Evolutionary conservation across 2,329 filamentous ascomycete genomes (phyloP), one percentile per base, ranked within the genome.

Genomic region (Aspergillus nomiae): DNA sequence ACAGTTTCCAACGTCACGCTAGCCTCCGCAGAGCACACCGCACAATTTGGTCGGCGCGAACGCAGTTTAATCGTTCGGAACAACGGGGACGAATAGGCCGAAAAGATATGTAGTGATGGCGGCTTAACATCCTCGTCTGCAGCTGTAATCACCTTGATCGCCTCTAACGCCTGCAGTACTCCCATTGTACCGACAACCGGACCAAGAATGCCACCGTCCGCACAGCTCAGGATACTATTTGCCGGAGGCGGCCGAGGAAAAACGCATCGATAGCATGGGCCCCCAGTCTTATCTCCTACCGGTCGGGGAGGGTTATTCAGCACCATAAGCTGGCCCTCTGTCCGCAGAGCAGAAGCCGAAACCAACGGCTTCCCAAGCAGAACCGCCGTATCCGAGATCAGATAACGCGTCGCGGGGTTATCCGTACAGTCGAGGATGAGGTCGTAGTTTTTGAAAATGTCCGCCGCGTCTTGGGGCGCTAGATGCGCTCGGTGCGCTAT

Each of bases 121-220:
- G 74, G 67, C 43, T 71, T 51, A 16, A 61, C 60, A 24, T 63
- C 62, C 61, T 73, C 59, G 61, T 70, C 51, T 19, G 68, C 68
- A 28, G 80, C 71, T 0, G 87, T 84, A 19, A 97, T 84, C n/a
- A 97, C 77, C 74, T 96, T 95, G 71, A 98, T 89, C 0, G 92
- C 89, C 78, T 98, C 93, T 1, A 96, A 82, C 0, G 95, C 94
- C 80, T 98, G 95, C 61, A 98, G 80, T 0, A 97, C 89, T 9
- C 95, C 95, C 92, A 99, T 97, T 0, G 89, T 85, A 0, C 95
- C 95, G 0, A 99, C 95, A 0, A 97, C 93, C 0, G 95, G 94
- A 0, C 95, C 95, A 1, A 99, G 73, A 10, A 99, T 93, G 0
- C 95, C 95, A 11, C 94, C 94, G 75, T 99, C 95, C 46, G 94